Evolutionary conservation across 352 stramenopile genomes (phyloP), one percentile per base, ranked within the genome.

Genomic region (Pythium utonaiense): DNA sequence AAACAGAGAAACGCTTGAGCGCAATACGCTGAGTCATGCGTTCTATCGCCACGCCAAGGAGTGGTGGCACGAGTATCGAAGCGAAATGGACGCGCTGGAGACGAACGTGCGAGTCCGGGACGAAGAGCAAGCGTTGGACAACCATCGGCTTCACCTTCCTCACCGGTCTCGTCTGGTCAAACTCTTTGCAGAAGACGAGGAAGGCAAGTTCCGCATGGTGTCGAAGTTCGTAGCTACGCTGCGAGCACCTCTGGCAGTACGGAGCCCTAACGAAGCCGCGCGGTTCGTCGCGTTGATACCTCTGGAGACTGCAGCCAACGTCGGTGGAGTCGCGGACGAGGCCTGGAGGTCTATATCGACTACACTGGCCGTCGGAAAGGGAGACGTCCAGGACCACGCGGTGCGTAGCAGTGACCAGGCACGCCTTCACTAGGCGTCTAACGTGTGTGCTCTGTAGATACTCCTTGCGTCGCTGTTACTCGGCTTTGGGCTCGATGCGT

Each of bases 101-200:
- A 14, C 41, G 27, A 66, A 64, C 21, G 1, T 51, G 30, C 19
- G 9, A 48, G 40, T 25, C 0, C 40, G 40, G 4, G 40, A 27
- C n/a, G n/a, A 25, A 7, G n/a, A 47, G 7, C 25, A 58, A 27
- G 40, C 7, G 10, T 6, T 40, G 1, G 50, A 48, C 6, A 45
- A 58, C 24, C 40, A 13, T 7, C n/a, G 41, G 4, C n/a, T 41
- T 17, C 67, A 53, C 2, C 12, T 40, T 16, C 48, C 53, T 25
- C 41, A 40, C 0, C 48, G 61, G 27, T 61, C 73, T 21, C 78
- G 85, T 31, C 65, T 89, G 5, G 77, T 95, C 4, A 93, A 92
- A 33, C 71, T 96, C 36, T 95, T 96, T 64, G 82, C 80, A 3
- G 83, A 95, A 62, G 91, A 98, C 62, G 89, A 97, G 54, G 78